Percentiles rank a stretch among this genome's conserved stretches.
phyloP scores from a whole-genome alignment of 345 rosid species.

The Eucalyptus curtisii region DNA sequence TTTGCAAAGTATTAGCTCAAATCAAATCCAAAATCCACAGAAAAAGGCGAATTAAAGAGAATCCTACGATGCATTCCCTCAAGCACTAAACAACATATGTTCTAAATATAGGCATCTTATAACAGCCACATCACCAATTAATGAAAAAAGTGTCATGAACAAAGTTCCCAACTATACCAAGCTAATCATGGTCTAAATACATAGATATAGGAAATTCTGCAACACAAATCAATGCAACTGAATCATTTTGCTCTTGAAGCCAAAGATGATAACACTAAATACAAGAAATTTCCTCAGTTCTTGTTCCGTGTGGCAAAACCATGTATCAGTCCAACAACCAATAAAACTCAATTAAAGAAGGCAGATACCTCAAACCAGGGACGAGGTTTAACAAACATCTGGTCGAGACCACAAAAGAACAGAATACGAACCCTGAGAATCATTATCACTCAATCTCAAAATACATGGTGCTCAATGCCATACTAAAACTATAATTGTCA shows the following conservation, averaged over 20 bases:
- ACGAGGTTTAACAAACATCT: background rate
- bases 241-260: background rate
- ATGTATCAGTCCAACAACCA: background rate
- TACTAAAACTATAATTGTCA: conserved; percentile 18
- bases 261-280: background rate
- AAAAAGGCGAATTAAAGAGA: background rate
- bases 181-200: background rate
- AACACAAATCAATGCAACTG: background rate
- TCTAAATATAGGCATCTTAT: background rate
- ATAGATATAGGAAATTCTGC: background rate
- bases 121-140: background rate
- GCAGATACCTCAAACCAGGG: background rate
- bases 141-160: background rate
- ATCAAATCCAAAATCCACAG: background rate
- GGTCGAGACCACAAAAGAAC: background rate
- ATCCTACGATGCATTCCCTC: background rate
- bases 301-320: background rate
- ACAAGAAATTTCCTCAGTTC: background rate
- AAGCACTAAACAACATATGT: background rate
- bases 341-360: background rate
- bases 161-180: background rate
- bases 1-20: background rate
- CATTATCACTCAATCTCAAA: conserved; percentile 20
- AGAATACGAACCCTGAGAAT: background rate
- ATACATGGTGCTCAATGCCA: conserved; percentile 61